Conservation (phyloP, 768 basidiomycete species). For the Suillus sp. region DNA sequence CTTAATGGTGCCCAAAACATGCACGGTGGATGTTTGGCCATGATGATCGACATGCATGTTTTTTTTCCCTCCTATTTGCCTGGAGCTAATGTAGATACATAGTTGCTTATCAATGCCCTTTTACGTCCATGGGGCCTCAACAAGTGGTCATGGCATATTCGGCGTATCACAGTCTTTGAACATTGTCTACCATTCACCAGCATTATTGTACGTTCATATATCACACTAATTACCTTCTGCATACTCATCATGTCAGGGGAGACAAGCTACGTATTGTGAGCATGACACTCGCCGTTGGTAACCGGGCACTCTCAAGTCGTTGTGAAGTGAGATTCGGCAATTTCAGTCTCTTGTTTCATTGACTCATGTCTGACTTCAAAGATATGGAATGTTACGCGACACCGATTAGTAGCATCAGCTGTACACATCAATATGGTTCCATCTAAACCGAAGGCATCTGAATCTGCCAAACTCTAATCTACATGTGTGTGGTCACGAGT, state of each 20-base stretch:
- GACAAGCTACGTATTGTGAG: slow-evolving; percentile 54
- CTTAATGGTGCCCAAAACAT: slow-evolving; percentile 48
- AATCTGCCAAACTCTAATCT: slow-evolving; percentile 24
- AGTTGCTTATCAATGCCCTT: slow-evolving; percentile 57
- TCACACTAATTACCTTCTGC: neutral
- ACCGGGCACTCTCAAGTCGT: slow-evolving; percentile 48
- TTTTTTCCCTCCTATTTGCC: neutral
- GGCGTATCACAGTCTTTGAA: slow-evolving; percentile 56
- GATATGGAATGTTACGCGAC: slow-evolving; percentile 60
- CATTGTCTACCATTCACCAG: slow-evolving; percentile 60
- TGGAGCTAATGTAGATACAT: neutral
- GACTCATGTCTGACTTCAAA: slow-evolving; percentile 21
- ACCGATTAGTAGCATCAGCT: slow-evolving; percentile 55
- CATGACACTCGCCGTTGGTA: slow-evolving; percentile 52
- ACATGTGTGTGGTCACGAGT: neutral
- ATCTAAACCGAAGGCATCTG: slow-evolving; percentile 26
- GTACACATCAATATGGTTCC: slow-evolving; percentile 59
- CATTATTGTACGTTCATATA: slow-evolving; percentile 37
- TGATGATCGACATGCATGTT: slow-evolving; percentile 54
- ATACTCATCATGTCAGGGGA: slow-evolving; percentile 21
- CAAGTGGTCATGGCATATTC: slow-evolving; percentile 27
- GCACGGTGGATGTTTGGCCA: slow-evolving; percentile 59
- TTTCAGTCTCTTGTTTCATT: neutral
- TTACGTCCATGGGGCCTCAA: slow-evolving; percentile 32
- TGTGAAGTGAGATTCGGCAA: slow-evolving; percentile 43